phyloP scores from a whole-genome alignment of 306 rosid genomes.

The Vigna nakashimae region DNA sequence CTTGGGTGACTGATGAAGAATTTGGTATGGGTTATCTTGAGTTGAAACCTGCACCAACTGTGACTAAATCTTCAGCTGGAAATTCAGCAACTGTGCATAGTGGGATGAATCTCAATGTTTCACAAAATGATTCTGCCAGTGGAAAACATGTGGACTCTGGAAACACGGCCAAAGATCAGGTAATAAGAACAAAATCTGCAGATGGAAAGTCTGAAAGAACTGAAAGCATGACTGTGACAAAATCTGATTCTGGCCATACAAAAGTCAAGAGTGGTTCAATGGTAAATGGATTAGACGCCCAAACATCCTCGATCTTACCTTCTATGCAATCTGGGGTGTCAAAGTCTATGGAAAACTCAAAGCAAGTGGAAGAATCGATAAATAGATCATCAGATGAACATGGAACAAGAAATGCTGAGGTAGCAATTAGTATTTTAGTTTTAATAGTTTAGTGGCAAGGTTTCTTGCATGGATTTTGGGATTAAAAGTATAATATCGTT shows the following conservation, averaged over 20 bases:
- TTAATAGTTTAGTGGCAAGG: not conserved
- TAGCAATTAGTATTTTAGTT: slow-evolving; percentile 27
- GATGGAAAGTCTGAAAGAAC: slow-evolving; percentile 74
- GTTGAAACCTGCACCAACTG: slow-evolving; percentile 70
- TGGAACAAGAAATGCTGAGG: slow-evolving; percentile 72
- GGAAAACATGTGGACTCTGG: slow-evolving; percentile 70
- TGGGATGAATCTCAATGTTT: slow-evolving; percentile 56
- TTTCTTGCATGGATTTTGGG: not conserved
- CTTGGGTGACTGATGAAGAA: slow-evolving; percentile 97
- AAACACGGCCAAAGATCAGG: slow-evolving; percentile 69
- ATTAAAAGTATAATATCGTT: not conserved
- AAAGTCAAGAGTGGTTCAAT: slow-evolving; percentile 67
- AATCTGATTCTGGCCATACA: slow-evolving; percentile 74
- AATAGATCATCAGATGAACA: slow-evolving; percentile 72
- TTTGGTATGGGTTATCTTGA: slow-evolving; percentile 95
- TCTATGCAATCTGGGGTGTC: slow-evolving; percentile 65
- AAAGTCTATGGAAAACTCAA: slow-evolving; percentile 72
- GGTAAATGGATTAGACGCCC: slow-evolving; percentile 76
- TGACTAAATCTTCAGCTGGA: slow-evolving; percentile 69
- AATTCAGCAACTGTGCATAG: slow-evolving; percentile 60
- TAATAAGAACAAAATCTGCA: slow-evolving; percentile 55
- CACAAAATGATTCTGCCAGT: slow-evolving; percentile 69
- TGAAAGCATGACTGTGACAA: slow-evolving; percentile 56
- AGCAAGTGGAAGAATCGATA: slow-evolving; percentile 69
- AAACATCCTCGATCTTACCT: slow-evolving; percentile 57